Base-by-base conservation (phyloP, 1,139 yeast genomes). In the Pneumocystis jirovecii region DNA sequence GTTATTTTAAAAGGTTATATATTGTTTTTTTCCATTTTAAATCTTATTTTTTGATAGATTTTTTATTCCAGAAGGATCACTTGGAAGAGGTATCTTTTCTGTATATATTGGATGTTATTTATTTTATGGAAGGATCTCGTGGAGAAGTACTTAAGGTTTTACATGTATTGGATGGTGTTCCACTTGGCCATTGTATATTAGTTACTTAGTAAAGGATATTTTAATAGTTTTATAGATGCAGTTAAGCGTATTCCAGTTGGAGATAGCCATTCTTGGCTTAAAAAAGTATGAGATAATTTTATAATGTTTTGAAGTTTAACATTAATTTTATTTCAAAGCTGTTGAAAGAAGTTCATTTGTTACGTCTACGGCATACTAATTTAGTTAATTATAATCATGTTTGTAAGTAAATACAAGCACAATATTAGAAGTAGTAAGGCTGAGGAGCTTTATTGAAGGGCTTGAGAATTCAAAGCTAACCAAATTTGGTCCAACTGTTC, bases 321-420 rank as follows among this genome's bases (percentile, higher is more conserved):
- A 50, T 25, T 50, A 25, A 50, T 15, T 44, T 19, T 50, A 25
- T 50, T 50, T 25, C 15, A 50, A 44, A 50, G 57, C 4, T 50
- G 7, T 77, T 90, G 64, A 81, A 84, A 65, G 96, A 90, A 72
- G 96, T 90, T 2, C 82, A 86, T 70, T 82, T 89, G 59, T 71
- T 83, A 63, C 35, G 78, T 79, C 77, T 81, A 61, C 74, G 79
- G 44, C 83, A 82, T 68, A 79, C 83, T 34, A 88, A 89, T 73
- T 79, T 89, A 70, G 89, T 89, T 31, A 82, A 87, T 37, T 90
- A 90, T 73, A 89, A 89, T 72, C 96, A 90, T 75, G 96, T 89
- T 42, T 90, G 57, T 50, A 50, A 25, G 57, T 15, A 7, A 12
- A 12, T 25, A 8, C 12, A 12, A 25, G 25, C n/a, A 25, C 17